phyloP scores from a whole-genome alignment of 805 yeast species.

The Metschnikowia vanudenii region DNA sequence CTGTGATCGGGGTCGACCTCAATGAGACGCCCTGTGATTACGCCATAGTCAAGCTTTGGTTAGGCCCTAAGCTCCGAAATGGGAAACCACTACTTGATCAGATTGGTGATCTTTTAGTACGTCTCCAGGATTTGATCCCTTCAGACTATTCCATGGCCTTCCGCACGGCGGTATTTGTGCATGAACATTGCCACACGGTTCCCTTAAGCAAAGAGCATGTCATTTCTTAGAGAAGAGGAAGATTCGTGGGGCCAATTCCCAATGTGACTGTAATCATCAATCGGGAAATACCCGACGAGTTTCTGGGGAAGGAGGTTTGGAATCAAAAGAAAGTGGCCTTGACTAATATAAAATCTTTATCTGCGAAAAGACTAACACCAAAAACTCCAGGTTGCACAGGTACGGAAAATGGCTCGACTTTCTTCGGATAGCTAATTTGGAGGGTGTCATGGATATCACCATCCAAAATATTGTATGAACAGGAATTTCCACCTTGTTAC shows the following conservation, averaged over 20 bases:
- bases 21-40: slow-evolving; percentile 4
- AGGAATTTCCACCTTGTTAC: too few relatives aligned
- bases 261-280: too few relatives aligned
- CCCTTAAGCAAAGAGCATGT: not conserved
- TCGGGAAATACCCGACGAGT: too few relatives aligned
- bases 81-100: not conserved
- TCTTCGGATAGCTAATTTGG: too few relatives aligned
- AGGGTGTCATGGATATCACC: too few relatives aligned
- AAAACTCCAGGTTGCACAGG: too few relatives aligned
- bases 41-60: slow-evolving; percentile 13
- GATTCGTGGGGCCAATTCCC: not conserved
- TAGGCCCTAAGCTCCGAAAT: slow-evolving; percentile 5
- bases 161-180: not conserved
- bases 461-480: too few relatives aligned
- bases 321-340: too few relatives aligned
- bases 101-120: not conserved
- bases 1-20: slow-evolving; percentile 13
- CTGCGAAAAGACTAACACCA: too few relatives aligned
- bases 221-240: not conserved
- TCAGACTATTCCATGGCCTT: not conserved
- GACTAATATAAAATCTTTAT: too few relatives aligned
- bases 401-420: too few relatives aligned
- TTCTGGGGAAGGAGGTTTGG: too few relatives aligned
- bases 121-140: not conserved
- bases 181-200: slow-evolving; percentile 3